These are phyloP conservation scores for Alloascoidea africana DNA, from an alignment of 805 yeast species.

Conservation along the genomic window DNA sequence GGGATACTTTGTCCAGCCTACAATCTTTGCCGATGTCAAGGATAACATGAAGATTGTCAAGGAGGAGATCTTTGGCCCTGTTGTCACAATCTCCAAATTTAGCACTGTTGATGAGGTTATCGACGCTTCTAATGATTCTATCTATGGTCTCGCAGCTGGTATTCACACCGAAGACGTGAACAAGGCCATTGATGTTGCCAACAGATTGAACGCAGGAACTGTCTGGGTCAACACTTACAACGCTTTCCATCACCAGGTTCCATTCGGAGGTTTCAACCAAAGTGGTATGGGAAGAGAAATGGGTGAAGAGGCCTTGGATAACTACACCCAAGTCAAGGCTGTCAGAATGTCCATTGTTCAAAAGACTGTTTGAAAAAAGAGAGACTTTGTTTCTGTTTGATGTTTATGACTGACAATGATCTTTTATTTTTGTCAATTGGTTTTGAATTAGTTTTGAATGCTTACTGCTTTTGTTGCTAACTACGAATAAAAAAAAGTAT, in stretches of 20 bases:
- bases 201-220: conserved; percentile 71
- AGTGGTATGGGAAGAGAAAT: conserved; percentile 91
- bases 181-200: conserved; percentile 63
- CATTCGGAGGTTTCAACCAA: conserved; percentile 87
- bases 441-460: too few species aligned
- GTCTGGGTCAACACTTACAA: conserved; percentile 87
- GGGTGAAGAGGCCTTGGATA: conserved; percentile 76
- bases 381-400: too few species aligned
- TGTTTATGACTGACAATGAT: too few species aligned
- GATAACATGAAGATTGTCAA: conserved; percentile 61
- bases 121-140: conserved; percentile 60
- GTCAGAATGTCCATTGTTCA: conserved; percentile 20
- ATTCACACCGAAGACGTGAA: conserved; percentile 64
- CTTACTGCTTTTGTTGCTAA: too few species aligned
- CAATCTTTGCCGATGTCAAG: conserved; percentile 70
- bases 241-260: conserved; percentile 76
- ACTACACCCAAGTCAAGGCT: conserved; percentile 77
- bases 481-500: too few species aligned
- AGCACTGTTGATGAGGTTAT: conserved; percentile 71
- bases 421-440: too few species aligned
- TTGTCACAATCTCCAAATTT: conserved; percentile 73
- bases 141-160: conserved; percentile 86
- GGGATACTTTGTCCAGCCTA: conserved; percentile 41
- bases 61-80: conserved; percentile 95
- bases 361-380: background rate